phyloP scores from a whole-genome alignment of 2,329 filamentous ascomycete species.

The Arthrobotrys conoides region DNA sequence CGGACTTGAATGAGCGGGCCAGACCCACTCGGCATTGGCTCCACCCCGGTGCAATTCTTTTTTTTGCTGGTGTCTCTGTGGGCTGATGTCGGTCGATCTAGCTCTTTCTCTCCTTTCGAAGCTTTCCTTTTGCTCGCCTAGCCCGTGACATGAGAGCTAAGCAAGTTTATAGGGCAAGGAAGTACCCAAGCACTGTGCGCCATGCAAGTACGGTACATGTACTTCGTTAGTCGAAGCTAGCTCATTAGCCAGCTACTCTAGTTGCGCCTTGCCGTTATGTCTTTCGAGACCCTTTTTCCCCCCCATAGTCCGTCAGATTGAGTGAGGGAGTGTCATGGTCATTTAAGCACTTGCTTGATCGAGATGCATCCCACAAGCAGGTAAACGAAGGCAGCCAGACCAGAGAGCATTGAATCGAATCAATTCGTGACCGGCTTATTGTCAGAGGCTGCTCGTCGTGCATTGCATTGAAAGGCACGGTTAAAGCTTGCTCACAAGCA shows the following conservation, averaged over 20 bases:
- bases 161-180: too few relatives aligned
- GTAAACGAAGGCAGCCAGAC: slow-evolving; percentile 28
- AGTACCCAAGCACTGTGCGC: too few relatives aligned
- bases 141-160: slow-evolving; percentile 19
- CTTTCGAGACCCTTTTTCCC: slow-evolving; percentile 4
- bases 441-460: slow-evolving; percentile 30
- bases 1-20: slow-evolving; percentile 15
- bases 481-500: slow-evolving; percentile 30
- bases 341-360: slow-evolving; percentile 37
- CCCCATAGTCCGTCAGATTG: not conserved
- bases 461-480: slow-evolving; percentile 33
- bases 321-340: not conserved
- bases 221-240: slow-evolving; percentile 13
- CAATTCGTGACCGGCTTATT: slow-evolving; percentile 34
- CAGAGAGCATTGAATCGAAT: slow-evolving; percentile 25
- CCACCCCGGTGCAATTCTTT: slow-evolving; percentile 27
- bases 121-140: slow-evolving; percentile 22
- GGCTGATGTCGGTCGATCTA: slow-evolving; percentile 28
- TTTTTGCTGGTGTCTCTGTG: not conserved
- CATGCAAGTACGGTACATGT: not conserved
- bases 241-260: slow-evolving; percentile 9
- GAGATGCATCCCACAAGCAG: slow-evolving; percentile 29
- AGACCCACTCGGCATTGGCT: slow-evolving; percentile 35
- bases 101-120: not conserved
- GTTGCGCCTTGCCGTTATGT: slow-evolving; percentile 34